Base-by-base conservation (phyloP, 78 protist genomes). In the Speleostelium caveatum region DNA sequence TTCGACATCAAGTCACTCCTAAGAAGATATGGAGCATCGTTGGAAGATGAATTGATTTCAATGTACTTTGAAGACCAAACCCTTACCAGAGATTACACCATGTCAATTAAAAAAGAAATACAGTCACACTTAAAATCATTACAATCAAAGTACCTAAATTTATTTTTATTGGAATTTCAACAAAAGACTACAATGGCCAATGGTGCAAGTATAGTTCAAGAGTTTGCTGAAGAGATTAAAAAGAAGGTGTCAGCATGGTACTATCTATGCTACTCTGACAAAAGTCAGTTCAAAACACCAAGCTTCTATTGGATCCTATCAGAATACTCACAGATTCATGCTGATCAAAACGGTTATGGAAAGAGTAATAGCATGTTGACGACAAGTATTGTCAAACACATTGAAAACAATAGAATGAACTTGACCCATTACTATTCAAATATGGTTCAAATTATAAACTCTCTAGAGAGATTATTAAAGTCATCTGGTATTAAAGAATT, bases 161-260 rank as follows among this genome's bases (percentile, higher is more conserved):
- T n/a, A 39, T 36, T 16, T 72, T 53, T 14, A 36, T 53, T 33
- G 51, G 65, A 33, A 68, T 67, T 56, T 24, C 66, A 32, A 39
- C 26, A 45, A 45, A 45, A 45, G n/a, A n/a, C n/a, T n/a, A n/a
- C n/a, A n/a, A n/a, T n/a, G n/a, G n/a, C n/a, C n/a, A n/a, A n/a
- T n/a, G n/a, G n/a, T n/a, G n/a, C n/a, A n/a, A n/a, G n/a, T n/a
- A n/a, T n/a, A n/a, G n/a, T n/a, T n/a, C n/a, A 45, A 45, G 53
- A 45, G 53, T 45, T 45, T 14, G 10, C 53, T 45, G 12, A 66
- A 38, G 73, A 53, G 45, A 69, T 83, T 59, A 49, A 83, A 39
- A 53, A 60, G 24, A 83, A 83, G 22, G 53, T 83, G 2, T 41
- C 72, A 38, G 91, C 91, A 32, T 83, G 91, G 91, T 83, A 83